Evolutionary conservation across 345 rosid species (phyloP).

Genomic region (Linum trigynum): DNA sequence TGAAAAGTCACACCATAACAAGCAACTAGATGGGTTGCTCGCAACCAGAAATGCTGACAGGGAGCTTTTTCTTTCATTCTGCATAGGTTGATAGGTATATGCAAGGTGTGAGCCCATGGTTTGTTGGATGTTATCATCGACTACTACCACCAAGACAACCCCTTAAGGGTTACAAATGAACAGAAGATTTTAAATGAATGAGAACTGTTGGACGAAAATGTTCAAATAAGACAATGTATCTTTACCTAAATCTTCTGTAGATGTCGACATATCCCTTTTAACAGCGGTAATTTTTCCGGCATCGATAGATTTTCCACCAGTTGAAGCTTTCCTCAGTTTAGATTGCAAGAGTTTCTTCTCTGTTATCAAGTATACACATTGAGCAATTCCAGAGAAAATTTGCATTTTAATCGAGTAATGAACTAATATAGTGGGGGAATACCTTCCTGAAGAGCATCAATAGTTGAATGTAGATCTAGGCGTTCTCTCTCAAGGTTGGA

Average conservation of each 20-base stretch:
- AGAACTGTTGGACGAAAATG: background rate
- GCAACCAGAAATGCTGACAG: too few relatives aligned
- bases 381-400: background rate
- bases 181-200: background rate
- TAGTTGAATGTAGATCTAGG: conserved; percentile 74
- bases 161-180: background rate
- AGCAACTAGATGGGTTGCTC: too few relatives aligned
- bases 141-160: background rate
- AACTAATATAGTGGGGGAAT: background rate
- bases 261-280: conserved; percentile 61
- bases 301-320: conserved; percentile 43
- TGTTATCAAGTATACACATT: conserved; percentile 20
- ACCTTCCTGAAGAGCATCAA: conserved; percentile 95
- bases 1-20: too few relatives aligned
- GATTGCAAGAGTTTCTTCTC: conserved; percentile 92
- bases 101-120: too few relatives aligned
- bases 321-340: conserved; percentile 66
- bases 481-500: conserved; percentile 81
- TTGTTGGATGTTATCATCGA: background rate
- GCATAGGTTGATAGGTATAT: too few relatives aligned
- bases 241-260: conserved; percentile 83
- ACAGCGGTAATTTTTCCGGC: conserved; percentile 24
- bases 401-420: background rate
- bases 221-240: background rate
- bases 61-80: too few relatives aligned